Base-by-base conservation (phyloP, 306 rosid genomes). In the Trifolium repens region DNA sequence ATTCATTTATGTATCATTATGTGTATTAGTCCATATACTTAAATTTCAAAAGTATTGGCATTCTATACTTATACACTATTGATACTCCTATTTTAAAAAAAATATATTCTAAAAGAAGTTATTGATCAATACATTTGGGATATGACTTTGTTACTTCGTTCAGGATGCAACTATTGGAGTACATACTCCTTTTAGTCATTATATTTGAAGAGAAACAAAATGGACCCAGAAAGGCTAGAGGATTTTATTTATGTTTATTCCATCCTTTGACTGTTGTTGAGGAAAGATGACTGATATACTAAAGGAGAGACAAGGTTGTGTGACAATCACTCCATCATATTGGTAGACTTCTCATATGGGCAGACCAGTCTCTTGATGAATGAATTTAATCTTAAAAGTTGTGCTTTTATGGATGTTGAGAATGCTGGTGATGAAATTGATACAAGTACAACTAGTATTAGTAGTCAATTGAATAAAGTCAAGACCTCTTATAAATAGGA, bases 1-100 rank as follows among this genome's bases (percentile, higher is more conserved):
- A 76, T 52, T 66, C 19, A 14, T 52, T 53, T 54, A 70, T 62
- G 72, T 43, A 71, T 26, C 37, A 60, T 78, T 24, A 60, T 78
- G 44, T 37, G 69, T 39, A 16, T 39, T 49, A 37, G 49, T 22
- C 47, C 30, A 64, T 63, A 64, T 17, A 3, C n/a, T 16, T 4
- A 14, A 32, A 16, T 64, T 37, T 37, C 49, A 37, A 8, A 37
- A 37, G 69, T 34, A 61, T 32, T n/a, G 12, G 24, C 35, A 10
- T 64, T n/a, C 1, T 44, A 37, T 37, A 37, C 14, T 16, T 19
- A 8, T 62, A 63, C 12, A 32, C 27, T 35, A 8, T n/a, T n/a
- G 69, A 64, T 37, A 8, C 68, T 2, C 12, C 42, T 32, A 14
- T 5, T n/a, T 53, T 53, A 7, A 0, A 2, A 7, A 53, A 15